Evolutionary conservation across 495 filamentous ascomycete genomes (phyloP).

Genomic region (Penicillium bovifimosum): DNA sequence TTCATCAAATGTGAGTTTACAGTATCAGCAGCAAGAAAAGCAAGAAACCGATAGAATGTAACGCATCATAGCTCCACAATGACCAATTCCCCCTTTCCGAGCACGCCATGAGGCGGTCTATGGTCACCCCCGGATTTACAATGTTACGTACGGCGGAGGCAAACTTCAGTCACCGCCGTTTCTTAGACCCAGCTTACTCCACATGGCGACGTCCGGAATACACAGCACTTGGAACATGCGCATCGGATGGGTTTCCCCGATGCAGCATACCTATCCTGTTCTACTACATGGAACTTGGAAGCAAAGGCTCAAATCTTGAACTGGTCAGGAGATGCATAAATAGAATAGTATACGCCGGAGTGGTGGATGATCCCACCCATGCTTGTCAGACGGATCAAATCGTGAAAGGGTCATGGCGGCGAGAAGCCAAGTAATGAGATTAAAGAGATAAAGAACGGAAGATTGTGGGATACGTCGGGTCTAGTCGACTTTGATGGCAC

Average conservation of each 20-base stretch:
- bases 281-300: no score
- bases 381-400: constrained; percentile 21
- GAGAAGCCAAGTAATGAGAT: constrained; percentile 13
- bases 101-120: constrained; percentile 27
- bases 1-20: no score
- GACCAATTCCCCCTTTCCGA: constrained; percentile 27
- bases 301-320: not conserved
- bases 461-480: not conserved
- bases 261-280: not conserved
- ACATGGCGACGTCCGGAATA: constrained; percentile 7
- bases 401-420: constrained; percentile 1
- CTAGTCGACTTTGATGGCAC: constrained; percentile 42
- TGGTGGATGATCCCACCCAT: constrained; percentile 19
- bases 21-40: not conserved
- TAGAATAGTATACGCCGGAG: constrained; percentile 23
- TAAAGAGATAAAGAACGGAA: not conserved
- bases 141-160: not conserved
- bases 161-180: constrained; percentile 12
- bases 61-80: constrained; percentile 12
- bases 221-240: not conserved
- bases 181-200: not conserved
- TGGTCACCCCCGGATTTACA: constrained; percentile 12
- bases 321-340: constrained; percentile 13
- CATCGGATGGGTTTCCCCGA: constrained; percentile 22
- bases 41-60: not conserved